Evolutionary conservation across 192 early-diverging fungal genomes (phyloP).

Genomic region (Phycomyces blakesleeanus): DNA sequence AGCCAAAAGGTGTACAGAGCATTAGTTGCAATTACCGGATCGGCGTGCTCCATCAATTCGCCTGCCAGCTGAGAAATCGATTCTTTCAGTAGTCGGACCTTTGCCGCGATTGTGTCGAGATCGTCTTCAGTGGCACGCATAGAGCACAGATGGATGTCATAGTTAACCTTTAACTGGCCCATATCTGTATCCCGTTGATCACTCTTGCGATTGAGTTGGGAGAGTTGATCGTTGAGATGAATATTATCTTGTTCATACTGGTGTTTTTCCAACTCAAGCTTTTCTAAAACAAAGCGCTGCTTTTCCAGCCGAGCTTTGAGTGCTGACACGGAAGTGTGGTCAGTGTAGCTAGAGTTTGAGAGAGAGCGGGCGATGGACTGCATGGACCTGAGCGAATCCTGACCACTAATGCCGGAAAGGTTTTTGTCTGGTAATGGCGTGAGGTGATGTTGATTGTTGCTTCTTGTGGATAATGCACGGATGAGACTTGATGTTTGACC

Average conservation of each 20-base stretch:
- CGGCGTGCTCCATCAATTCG: conserved; percentile 11
- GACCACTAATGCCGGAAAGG: too few relatives aligned
- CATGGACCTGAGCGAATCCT: too few relatives aligned
- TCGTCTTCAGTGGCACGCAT: conserved; percentile 46
- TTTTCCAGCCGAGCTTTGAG: neutral
- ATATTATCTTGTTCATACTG: neutral
- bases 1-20: conserved; percentile 12
- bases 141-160: conserved; percentile 17
- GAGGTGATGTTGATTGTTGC: too few relatives aligned
- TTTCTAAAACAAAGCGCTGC: neutral
- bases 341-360: neutral
- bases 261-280: conserved; percentile 9
- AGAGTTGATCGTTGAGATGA: conserved; percentile 6
- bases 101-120: conserved; percentile 32
- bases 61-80: neutral
- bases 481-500: too few relatives aligned
- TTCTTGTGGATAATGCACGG: too few relatives aligned
- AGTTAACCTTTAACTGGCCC: conserved; percentile 15
- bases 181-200: conserved; percentile 10
- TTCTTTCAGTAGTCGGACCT: conserved; percentile 37
- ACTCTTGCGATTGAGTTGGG: neutral
- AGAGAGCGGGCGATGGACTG: too few relatives aligned
- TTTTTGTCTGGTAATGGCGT: too few relatives aligned
- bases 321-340: neutral
- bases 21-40: conserved; percentile 21